Conservation (phyloP, 2,329 filamentous ascomycete species). For the Falciphora oryzae region DNA sequence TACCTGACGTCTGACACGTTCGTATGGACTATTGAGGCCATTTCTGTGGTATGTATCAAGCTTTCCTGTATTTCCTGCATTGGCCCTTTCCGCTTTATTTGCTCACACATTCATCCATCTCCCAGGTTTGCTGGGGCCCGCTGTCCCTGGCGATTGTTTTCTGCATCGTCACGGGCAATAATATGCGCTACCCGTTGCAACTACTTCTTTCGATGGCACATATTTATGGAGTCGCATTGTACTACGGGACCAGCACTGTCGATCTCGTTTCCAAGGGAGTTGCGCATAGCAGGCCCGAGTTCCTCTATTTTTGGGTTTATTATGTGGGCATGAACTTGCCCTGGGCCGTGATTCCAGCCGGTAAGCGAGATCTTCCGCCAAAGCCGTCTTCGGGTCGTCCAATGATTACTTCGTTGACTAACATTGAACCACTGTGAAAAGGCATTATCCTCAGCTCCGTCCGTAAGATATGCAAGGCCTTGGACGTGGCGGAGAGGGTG, state of each 20-base stretch:
- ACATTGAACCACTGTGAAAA: constrained; percentile 4
- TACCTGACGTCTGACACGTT: constrained; percentile 79
- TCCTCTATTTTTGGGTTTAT: constrained; percentile 58
- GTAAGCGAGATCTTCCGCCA: constrained; percentile 30
- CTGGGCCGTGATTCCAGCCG: constrained; percentile 51
- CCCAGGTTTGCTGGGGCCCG: constrained; percentile 48
- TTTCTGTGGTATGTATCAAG: constrained; percentile 61
- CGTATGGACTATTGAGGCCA: constrained; percentile 79
- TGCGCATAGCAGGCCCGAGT: constrained; percentile 52
- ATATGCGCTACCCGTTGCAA: constrained; percentile 46
- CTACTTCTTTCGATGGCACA: constrained; percentile 46
- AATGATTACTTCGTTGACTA: not conserved
- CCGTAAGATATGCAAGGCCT: constrained; percentile 5
- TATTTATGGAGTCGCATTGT: constrained; percentile 56
- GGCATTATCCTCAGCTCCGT: constrained; percentile 12
- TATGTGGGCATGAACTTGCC: constrained; percentile 56
- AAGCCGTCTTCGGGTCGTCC: not conserved
- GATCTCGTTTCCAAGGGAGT: constrained; percentile 39
- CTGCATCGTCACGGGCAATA: constrained; percentile 36
- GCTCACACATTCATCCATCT: not conserved
- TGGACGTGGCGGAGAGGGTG: constrained; percentile 3
- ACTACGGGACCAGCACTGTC: constrained; percentile 52
- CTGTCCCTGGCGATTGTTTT: constrained; percentile 45
- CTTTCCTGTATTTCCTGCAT: not conserved
- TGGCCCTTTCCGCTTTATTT: not conserved